phyloP scores from a whole-genome alignment of 352 stramenopile genomes.

The Globisporangium carolinianum region DNA sequence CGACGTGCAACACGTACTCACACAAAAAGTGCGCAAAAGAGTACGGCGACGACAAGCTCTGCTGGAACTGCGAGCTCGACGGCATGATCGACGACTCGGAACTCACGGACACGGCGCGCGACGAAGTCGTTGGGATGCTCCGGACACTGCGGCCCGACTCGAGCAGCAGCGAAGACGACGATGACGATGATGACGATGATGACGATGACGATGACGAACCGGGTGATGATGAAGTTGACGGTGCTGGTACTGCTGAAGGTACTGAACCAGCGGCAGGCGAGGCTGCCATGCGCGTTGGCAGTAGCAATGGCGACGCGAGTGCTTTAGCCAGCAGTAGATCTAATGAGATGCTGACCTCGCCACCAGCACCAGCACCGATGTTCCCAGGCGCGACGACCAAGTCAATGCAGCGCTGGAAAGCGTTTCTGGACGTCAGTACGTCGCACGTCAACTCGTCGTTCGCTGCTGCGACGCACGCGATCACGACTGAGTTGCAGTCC shows the following conservation, averaged over 20 bases:
- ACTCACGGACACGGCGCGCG: slow-evolving; percentile 41
- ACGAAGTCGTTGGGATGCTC: slow-evolving; percentile 38
- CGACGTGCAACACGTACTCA: slow-evolving; percentile 55
- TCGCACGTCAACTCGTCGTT: slow-evolving; percentile 38
- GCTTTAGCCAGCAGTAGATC: background rate
- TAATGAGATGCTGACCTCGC: too few species aligned
- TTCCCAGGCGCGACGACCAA: slow-evolving; percentile 16
- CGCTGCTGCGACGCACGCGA: slow-evolving; percentile 37
- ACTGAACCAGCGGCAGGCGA: slow-evolving; percentile 1
- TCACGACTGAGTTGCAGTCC: slow-evolving; percentile 39
- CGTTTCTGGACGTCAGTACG: slow-evolving; percentile 58
- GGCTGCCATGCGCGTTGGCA: background rate
- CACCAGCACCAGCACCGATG: slow-evolving; percentile 1
- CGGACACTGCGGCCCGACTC: slow-evolving; percentile 28
- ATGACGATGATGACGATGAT: slow-evolving; percentile 12
- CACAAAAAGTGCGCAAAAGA: slow-evolving; percentile 65
- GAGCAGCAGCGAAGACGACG: slow-evolving; percentile 11
- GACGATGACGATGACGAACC: slow-evolving; percentile 3
- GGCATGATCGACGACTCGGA: slow-evolving; percentile 75
- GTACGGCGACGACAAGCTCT: slow-evolving; percentile 59
- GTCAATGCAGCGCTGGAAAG: slow-evolving; percentile 45
- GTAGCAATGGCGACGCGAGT: slow-evolving; percentile 9
- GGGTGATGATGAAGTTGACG: slow-evolving; percentile 6
- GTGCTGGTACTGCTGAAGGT: slow-evolving; percentile 5
- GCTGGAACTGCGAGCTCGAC: slow-evolving; percentile 71